Base-by-base conservation (phyloP, 345 rosid genomes). In the Euphorbia lathyris region DNA sequence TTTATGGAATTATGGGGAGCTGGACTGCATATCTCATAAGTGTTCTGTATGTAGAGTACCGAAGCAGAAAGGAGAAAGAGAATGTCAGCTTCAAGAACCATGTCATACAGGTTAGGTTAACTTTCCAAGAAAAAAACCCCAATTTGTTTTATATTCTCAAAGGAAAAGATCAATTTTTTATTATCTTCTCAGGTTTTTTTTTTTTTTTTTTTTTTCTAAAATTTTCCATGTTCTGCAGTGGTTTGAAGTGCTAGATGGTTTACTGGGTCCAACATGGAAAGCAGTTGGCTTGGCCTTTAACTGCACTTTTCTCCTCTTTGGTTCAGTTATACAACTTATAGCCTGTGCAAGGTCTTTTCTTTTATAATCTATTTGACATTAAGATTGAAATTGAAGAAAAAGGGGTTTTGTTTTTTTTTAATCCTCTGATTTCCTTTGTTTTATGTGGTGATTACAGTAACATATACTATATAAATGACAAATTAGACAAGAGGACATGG, bases 1-100 rank as follows among this genome's bases (percentile, higher is more conserved):
- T 92, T 74, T 92, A 88, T 67, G 97, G 97, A 12, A 3, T 90
- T 70, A 48, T 87, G 64, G 96, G 96, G 51, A 84, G 96, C 77
- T 92, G 97, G 97, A 92, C 97, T 47, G 96, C 97, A 38, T 92
- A 92, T 85, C 87, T 91, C 47, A 91, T 91, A 71, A 87, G 92
- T 66, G 85, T 83, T 60, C 90, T 91, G 56, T 89, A 92, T 75
- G 69, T 92, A 50, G 98, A 90, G 79, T 92, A 86, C 72, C 72
- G 91, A 76, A 84, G 70, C 82, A 82, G 96, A 71, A 86, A 86
- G 73, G 94, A 90, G 84, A 90, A 86, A 67, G 83, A 87, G 83
- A 88, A 87, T 76, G 88, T 84, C 79, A 82, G 80, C 90, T 92
- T 92, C 90, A 88, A 84, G 81, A 90, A 88, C 80, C 98, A 90